phyloP scores from a whole-genome alignment of 225 moss, liverwort and hornwort genomes.

The Physcomitrium patens region DNA sequence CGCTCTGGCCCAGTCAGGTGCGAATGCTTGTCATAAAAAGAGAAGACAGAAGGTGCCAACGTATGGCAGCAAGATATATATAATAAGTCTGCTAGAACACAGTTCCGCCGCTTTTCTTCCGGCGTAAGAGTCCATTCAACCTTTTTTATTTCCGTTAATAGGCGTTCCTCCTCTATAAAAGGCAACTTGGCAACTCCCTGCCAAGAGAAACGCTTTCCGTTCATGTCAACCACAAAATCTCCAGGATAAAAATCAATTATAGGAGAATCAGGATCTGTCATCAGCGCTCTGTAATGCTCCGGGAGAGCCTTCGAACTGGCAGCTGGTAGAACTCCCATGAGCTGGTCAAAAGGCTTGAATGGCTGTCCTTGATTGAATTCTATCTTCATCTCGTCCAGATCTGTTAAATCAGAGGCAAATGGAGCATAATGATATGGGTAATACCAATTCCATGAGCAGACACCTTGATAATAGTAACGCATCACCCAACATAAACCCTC shows the following conservation, averaged over 20 bases:
- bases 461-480: conserved; percentile 99
- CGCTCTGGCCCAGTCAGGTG: conserved; percentile 67
- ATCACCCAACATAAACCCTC: conserved; percentile 99
- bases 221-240: conserved; percentile 99
- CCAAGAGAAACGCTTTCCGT: conserved; percentile 98
- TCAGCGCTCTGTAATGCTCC: conserved; percentile 73
- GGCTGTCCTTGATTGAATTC: conserved; percentile 78
- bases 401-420: conserved; percentile 90
- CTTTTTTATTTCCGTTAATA: conserved; percentile 79
- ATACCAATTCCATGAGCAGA: conserved; percentile 99
- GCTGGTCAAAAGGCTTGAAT: conserved; percentile 99
- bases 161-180: conserved; percentile 92
- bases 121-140: conserved; percentile 82
- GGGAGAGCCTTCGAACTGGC: conserved; percentile 93
- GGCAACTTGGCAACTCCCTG: conserved; percentile 99
- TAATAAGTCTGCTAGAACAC: conserved; percentile 75
- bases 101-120: conserved; percentile 82
- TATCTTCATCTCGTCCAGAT: conserved; percentile 86
- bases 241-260: conserved; percentile 93
- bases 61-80: conserved; percentile 86
- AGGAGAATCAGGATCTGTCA: conserved; percentile 85
- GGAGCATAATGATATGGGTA: conserved; percentile 99
- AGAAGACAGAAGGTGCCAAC: conserved; percentile 84
- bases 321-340: conserved; percentile 98
- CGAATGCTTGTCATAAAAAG: conserved; percentile 89